Percentiles rank a stretch among this genome's conserved stretches.
These are phyloP conservation scores for Cytospora paraplurivora DNA, from an alignment of 2,329 filamentous ascomycete genomes.

Conservation along the genomic window DNA sequence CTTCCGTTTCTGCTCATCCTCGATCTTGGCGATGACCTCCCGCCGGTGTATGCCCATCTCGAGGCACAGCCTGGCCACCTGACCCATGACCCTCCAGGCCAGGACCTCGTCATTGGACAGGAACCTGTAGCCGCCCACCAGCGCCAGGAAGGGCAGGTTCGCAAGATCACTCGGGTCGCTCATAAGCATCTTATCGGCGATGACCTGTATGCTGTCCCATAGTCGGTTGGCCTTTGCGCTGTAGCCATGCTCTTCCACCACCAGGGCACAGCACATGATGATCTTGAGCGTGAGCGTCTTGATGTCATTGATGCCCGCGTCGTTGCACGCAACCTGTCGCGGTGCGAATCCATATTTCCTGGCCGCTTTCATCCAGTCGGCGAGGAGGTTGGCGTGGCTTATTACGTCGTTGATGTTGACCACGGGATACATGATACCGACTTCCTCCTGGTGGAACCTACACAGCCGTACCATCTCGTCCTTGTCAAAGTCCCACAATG, in stretches of 20 bases:
- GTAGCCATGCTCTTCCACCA: constrained; percentile 77
- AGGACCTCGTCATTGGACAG: constrained; percentile 82
- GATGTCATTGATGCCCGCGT: constrained; percentile 48
- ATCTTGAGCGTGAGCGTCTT: constrained; percentile 76
- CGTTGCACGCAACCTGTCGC: constrained; percentile 34
- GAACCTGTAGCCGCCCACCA: constrained; percentile 72
- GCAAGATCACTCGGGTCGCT: constrained; percentile 51
- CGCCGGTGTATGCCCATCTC: constrained; percentile 82
- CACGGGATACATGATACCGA: constrained; percentile 90
- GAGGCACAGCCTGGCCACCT: constrained; percentile 76
- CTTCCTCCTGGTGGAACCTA: constrained; percentile 82
- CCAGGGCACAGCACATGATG: constrained; percentile 75
- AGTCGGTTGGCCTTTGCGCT: constrained; percentile 73
- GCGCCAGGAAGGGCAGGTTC: constrained; percentile 53
- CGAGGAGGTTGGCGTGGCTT: constrained; percentile 68
- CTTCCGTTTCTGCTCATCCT: constrained; percentile 67
- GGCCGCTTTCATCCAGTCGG: constrained; percentile 67
- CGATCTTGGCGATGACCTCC: constrained; percentile 70
- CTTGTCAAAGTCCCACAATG: constrained; percentile 75
- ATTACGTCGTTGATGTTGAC: constrained; percentile 73
- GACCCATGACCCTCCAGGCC: constrained; percentile 84
- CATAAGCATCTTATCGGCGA: constrained; percentile 67
- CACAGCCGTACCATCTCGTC: constrained; percentile 81
- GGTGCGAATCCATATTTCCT: constrained; percentile 40
- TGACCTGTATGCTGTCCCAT: constrained; percentile 74